Base-by-base conservation (phyloP, 345 rosid species). In the Linum tenue region DNA sequence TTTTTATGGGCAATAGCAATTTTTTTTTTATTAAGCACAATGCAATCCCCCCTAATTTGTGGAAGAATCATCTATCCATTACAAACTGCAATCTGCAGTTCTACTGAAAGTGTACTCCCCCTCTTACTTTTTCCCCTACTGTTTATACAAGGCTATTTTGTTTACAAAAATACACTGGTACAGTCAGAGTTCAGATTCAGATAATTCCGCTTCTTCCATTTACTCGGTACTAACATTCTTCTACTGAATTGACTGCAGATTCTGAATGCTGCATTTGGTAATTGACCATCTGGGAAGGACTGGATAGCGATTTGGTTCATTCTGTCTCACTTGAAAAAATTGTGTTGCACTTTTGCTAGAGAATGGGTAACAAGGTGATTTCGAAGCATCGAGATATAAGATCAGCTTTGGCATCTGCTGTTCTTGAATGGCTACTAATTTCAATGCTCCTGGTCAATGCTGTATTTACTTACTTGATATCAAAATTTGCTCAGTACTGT, bases 381-480 rank as follows among this genome's bases (percentile, higher is more conserved):
- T 74, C 84, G 69, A 59, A 51, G 69, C 68, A 75, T 7, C 66
- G 31, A 63, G 77, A 81, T 71, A 81, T 84, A 65, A 64, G 65
- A 10, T 71, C 63, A 64, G 86, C 85, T 67, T 84, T 94, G 75
- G 79, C 85, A 22, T 79, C 76, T 14, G 96, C 97, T 61, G 68
- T 78, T 78, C 76, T 76, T 35, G 97, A 94, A 71, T 91, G 99
- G 99, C 56, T 88, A 61, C 77, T 94, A 38, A 81, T 94, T 57
- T 77, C 71, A 35, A 78, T 90, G 84, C 90, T 94, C 69, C 78
- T 94, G 42, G 37, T 68, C 12, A 76, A 88, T 79, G 91, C 95
- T 22, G 63, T 82, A 35, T 76, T 85, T 70, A 76, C 95, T 1
- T 91, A 76, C 69, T 55, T 85, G 36, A 84, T 87, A 64, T 78